Evolutionary conservation across 495 filamentous ascomycete species (phyloP), one percentile per base, ranked within the genome.

Genomic region (Penicillium argentinense): DNA sequence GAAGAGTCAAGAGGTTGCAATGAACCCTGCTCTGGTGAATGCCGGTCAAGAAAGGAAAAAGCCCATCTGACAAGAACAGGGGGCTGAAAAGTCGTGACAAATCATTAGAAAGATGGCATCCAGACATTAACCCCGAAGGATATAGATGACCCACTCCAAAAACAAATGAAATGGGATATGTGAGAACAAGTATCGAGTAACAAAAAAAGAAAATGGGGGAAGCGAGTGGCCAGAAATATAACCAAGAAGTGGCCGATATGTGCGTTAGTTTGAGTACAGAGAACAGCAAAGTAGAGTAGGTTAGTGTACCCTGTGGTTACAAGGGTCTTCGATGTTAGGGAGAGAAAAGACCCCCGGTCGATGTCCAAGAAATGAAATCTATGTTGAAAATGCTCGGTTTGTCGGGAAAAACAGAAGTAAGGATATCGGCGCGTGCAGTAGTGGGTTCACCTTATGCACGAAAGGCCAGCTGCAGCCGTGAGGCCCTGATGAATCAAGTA

Each of bases 21-120:
- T n/a, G n/a, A n/a, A n/a, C 23, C 33, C 38, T 24, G 36, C 50
- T 50, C 45, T 27, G 33, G 33, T 26, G 33, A 36, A 3, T 5
- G 33, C 33, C 21, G 28, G 17, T 16, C 25, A 38, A 39, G 37
- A 21, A 32, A 25, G 19, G 13, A 13, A 25, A 45, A 44, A 44
- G 26, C 42, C 39, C 48, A 52, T 42, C 40, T 29, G 33, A 45
- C 37, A 45, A 9, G 19, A 42, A 47, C 38, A 18, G 11, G 22
- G 33, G 18, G 37, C 39, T 36, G 8, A 12, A 49, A 51, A 45
- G 38, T 60, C 56, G 47, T 63, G 48, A 60, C 43, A 50, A 36
- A 47, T 60, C 59, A 63, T 63, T 57, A 60, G 39, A 49, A 47
- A 49, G 49, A 57, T 42, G 33, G 47, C 56, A 23, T 57, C 28